A percentile compares a stretch with the other conserved stretches of the same genome.
Evolutionary conservation across 768 basidiomycete genomes (phyloP).

Genomic region (Boletellus emodensis): DNA sequence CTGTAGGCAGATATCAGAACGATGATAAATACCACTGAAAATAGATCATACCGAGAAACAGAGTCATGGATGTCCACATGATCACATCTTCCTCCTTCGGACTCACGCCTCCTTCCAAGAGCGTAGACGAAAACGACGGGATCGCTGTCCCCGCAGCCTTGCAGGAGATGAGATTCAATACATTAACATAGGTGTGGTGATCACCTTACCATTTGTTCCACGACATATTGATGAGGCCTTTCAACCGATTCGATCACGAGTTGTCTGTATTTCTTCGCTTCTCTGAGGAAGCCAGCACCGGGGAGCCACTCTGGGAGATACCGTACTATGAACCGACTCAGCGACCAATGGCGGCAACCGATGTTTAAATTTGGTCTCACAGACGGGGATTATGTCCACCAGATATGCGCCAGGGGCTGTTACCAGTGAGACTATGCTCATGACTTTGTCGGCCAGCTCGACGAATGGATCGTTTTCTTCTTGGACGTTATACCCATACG

Average conservation of each 20-base stretch:
- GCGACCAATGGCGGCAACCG: neutral
- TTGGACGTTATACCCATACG: slow-evolving; percentile 39
- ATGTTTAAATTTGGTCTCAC: slow-evolving; percentile 3
- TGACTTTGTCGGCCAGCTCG: slow-evolving; percentile 22
- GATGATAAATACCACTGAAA: neutral
- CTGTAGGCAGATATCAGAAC: neutral
- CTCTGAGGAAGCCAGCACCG: slow-evolving; percentile 32
- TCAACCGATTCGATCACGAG: slow-evolving; percentile 38
- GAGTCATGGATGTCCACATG: slow-evolving; percentile 13
- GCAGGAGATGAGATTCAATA: neutral
- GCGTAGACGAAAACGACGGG: slow-evolving; percentile 18
- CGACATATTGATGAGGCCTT: slow-evolving; percentile 42
- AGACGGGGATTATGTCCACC: slow-evolving; percentile 20
- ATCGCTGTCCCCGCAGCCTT: slow-evolving; percentile 16
- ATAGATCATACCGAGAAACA: slow-evolving; percentile 9
- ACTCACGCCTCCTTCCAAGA: slow-evolving; percentile 9
- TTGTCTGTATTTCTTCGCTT: slow-evolving; percentile 23
- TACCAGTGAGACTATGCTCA: slow-evolving; percentile 12
- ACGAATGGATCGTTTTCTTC: slow-evolving; percentile 36
- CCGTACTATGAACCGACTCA: slow-evolving; percentile 18
- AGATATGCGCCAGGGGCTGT: slow-evolving; percentile 12
- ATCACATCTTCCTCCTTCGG: slow-evolving; percentile 18
- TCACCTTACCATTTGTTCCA: slow-evolving; percentile 41
- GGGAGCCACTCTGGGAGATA: slow-evolving; percentile 35
- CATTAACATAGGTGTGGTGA: neutral